Base-by-base conservation (phyloP, 805 yeast genomes). In the Barnettozyma siamensis region DNA sequence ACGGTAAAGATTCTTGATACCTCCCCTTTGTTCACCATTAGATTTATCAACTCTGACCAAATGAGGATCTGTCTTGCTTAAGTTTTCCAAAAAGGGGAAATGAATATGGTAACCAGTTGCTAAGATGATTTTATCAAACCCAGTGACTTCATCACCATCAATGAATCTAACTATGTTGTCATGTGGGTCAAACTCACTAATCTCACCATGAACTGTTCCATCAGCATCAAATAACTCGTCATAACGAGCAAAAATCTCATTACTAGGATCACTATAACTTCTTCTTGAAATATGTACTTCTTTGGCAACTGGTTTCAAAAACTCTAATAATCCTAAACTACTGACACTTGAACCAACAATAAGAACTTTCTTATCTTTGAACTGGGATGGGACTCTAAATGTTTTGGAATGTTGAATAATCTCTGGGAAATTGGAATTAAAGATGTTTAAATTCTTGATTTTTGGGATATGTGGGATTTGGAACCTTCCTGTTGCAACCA, bases 401-500 rank as follows among this genome's bases (percentile, higher is more conserved):
- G 79, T 29, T 63, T 55, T 48, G 20, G 45, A 41, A 31, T 41
- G 47, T 2, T 37, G 19, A n/a, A 44, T 31, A 2, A 66, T 58
- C 3, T 59, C 68, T 0, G 80, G 80, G 44, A 53, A 57, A 27
- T 54, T 48, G 12, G 49, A 46, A 32, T 57, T 58, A 62, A 65
- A 75, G 34, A 63, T 67, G 4, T 62, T 55, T 15, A 79, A 51
- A 1, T 82, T 82, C 4, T 53, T 50, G 29, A 66, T 61, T 7
- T 62, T 56, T 1, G 87, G 86, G 31, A 71, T 52, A 43, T 55
- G 63, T 3, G 87, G 86, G 12, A 69, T 59, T 30, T 75, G 65
- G 52, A 67, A 76, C 50, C 75, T 76, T 6, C 87, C 87, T 7
- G 69, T 57, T 5, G 82, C 77, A 13, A 77, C 58, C 4, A 75